These are phyloP conservation scores for Rhodotorula paludigena DNA, from an alignment of 768 basidiomycete genomes.

Conservation along the genomic window DNA sequence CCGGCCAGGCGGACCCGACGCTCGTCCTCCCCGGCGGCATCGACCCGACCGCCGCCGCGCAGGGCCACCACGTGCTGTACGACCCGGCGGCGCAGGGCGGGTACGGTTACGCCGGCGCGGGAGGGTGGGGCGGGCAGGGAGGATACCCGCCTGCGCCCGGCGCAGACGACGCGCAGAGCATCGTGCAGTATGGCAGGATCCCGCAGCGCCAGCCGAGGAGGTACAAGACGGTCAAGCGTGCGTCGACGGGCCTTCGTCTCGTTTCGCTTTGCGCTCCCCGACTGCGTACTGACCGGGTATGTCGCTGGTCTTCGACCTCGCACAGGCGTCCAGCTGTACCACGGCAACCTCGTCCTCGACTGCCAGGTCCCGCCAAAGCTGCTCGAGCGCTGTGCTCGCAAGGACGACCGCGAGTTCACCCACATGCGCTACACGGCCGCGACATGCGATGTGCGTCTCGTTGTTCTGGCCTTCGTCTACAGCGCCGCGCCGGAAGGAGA, in stretches of 20 bases:
- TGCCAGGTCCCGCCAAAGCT: slow-evolving; percentile 85
- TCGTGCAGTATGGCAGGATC: slow-evolving; percentile 71
- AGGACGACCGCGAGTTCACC: slow-evolving; percentile 81
- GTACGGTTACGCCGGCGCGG: not conserved
- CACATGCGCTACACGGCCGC: slow-evolving; percentile 95
- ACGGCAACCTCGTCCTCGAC: slow-evolving; percentile 86
- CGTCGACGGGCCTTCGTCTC: slow-evolving; percentile 53
- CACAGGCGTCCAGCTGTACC: slow-evolving; percentile 58
- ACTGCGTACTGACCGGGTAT: not conserved
- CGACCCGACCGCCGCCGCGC: slow-evolving; percentile 44
- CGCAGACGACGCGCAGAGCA: slow-evolving; percentile 13
- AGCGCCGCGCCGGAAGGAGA: no score
- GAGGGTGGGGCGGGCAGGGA: no score
- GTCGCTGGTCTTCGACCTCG: not conserved
- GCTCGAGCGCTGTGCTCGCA: slow-evolving; percentile 70
- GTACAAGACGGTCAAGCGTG: slow-evolving; percentile 89
- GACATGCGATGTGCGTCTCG: slow-evolving; percentile 63
- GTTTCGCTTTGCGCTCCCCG: not conserved
- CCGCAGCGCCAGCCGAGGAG: slow-evolving; percentile 83
- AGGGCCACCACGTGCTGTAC: no score
- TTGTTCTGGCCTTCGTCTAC: not conserved
- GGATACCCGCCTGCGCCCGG: not conserved
- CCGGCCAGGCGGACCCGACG: slow-evolving; percentile 24
- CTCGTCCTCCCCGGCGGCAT: slow-evolving; percentile 16
- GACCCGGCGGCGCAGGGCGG: no score